These are phyloP conservation scores for Rhynchosporium graminicola DNA, from an alignment of 2,329 filamentous ascomycete species.

Conservation along the genomic window DNA sequence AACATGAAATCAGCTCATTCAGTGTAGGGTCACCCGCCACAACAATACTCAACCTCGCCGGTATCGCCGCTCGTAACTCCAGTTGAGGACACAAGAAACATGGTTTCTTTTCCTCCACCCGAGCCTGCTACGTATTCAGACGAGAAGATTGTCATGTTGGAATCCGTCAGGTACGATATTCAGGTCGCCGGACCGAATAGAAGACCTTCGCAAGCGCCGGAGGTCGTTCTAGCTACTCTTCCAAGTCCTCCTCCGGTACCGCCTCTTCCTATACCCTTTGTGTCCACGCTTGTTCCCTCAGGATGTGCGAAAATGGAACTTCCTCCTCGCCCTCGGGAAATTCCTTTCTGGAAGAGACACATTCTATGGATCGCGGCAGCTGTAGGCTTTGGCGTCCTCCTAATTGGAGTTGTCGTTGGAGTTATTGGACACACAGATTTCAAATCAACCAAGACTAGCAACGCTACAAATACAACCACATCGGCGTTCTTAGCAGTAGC, in stretches of 20 bases:
- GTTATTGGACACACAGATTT: constrained; percentile 8
- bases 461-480: background rate
- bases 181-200: constrained; percentile 10
- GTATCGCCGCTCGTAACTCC: constrained; percentile 13
- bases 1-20: constrained; percentile 17
- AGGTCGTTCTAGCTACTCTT: constrained; percentile 1
- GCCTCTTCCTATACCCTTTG: background rate
- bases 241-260: background rate
- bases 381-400: constrained; percentile 20
- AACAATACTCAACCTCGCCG: constrained; percentile 3
- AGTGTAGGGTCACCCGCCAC: background rate
- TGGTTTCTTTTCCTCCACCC: constrained; percentile 34
- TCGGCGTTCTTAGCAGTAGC: background rate
- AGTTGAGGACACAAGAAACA: background rate
- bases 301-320: constrained; percentile 23
- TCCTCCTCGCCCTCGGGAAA: constrained; percentile 16
- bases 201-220: constrained; percentile 7
- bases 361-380: constrained; percentile 24
- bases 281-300: background rate
- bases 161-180: constrained; percentile 10
- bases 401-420: constrained; percentile 23
- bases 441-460: background rate
- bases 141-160: constrained; percentile 26
- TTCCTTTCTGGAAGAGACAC: constrained; percentile 28
- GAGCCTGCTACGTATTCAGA: constrained; percentile 24